Evolutionary conservation across 768 basidiomycete genomes (phyloP).

Genomic region (Panaeolus cyanescens): DNA sequence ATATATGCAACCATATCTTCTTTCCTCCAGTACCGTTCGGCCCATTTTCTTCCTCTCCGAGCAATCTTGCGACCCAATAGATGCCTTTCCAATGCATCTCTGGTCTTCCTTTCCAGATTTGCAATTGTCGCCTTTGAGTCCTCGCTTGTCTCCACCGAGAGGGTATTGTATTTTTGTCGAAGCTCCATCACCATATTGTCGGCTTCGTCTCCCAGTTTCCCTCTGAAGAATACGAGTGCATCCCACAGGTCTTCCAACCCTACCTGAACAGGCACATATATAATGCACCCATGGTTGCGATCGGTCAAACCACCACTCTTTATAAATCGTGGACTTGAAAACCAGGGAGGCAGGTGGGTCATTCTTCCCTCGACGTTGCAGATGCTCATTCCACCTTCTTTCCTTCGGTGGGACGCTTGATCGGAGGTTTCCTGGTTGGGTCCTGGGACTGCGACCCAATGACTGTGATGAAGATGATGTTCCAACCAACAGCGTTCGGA

Average conservation of each 20-base stretch:
- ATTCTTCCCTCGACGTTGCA: slow-evolving; percentile 39
- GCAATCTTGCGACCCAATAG: slow-evolving; percentile 42
- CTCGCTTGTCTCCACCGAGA: slow-evolving; percentile 45
- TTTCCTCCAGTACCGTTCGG: slow-evolving; percentile 52
- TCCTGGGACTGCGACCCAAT: too few relatives aligned
- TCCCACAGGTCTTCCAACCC: slow-evolving; percentile 72
- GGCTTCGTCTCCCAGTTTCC: slow-evolving; percentile 27
- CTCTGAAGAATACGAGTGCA: slow-evolving; percentile 70
- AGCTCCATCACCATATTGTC: neutral
- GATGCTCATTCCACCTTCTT: slow-evolving; percentile 61
- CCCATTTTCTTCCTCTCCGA: slow-evolving; percentile 55
- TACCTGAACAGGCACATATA: slow-evolving; percentile 62
- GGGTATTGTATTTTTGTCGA: slow-evolving; percentile 33
- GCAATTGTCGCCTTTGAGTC: slow-evolving; percentile 31
- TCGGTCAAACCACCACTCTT: slow-evolving; percentile 61
- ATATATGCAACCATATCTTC: slow-evolving; percentile 63
- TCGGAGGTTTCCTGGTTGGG: neutral
- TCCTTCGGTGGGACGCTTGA: slow-evolving; percentile 29
- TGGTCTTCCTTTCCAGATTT: neutral
- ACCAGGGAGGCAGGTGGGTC: slow-evolving; percentile 36
- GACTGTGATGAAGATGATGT: slow-evolving; percentile 37
- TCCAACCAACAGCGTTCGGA: slow-evolving; percentile 54
- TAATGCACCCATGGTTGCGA: slow-evolving; percentile 73
- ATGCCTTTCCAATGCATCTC: neutral
- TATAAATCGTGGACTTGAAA: slow-evolving; percentile 66